phyloP scores from a whole-genome alignment of 176 grass and related monocot species.

The Otatea glauca region DNA sequence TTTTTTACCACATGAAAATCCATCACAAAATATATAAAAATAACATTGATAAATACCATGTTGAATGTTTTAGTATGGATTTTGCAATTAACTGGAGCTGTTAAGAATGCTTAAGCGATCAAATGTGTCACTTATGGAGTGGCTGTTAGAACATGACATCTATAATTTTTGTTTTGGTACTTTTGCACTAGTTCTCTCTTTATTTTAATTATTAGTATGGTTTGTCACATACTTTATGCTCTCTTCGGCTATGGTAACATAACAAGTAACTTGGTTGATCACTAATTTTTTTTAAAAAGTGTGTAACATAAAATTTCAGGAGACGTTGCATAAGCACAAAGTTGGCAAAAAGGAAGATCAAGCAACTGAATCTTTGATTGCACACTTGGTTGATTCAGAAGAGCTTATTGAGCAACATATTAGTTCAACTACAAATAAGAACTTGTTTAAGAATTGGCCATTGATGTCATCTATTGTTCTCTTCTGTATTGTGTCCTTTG shows the following conservation, averaged over 20 bases:
- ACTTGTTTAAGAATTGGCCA: too few species aligned
- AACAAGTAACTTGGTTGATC: too few species aligned
- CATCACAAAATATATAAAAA: neutral
- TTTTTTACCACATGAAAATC: neutral
- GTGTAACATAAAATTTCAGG: slow-evolving; percentile 43
- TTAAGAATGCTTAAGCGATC: neutral
- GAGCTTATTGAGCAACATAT: neutral
- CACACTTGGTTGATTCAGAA: neutral
- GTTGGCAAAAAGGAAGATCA: slow-evolving; percentile 12
- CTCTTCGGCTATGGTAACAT: too few species aligned
- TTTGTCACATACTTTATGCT: too few species aligned
- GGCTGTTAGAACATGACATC: too few species aligned
- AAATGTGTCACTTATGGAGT: too few species aligned
- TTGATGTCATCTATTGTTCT: too few species aligned
- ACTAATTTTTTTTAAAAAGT: neutral
- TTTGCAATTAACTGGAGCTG: neutral
- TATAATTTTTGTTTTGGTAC: too few species aligned
- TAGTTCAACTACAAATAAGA: too few species aligned
- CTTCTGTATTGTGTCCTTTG: too few species aligned
- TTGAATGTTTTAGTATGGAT: too few species aligned
- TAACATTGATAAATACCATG: neutral
- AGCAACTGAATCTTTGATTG: slow-evolving; percentile 31
- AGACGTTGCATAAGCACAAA: slow-evolving; percentile 73
- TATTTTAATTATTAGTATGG: neutral
- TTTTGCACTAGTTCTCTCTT: too few species aligned